These are phyloP conservation scores for Coemansia sp. DNA, from an alignment of 192 early-diverging fungal genomes.

Conservation along the genomic window DNA sequence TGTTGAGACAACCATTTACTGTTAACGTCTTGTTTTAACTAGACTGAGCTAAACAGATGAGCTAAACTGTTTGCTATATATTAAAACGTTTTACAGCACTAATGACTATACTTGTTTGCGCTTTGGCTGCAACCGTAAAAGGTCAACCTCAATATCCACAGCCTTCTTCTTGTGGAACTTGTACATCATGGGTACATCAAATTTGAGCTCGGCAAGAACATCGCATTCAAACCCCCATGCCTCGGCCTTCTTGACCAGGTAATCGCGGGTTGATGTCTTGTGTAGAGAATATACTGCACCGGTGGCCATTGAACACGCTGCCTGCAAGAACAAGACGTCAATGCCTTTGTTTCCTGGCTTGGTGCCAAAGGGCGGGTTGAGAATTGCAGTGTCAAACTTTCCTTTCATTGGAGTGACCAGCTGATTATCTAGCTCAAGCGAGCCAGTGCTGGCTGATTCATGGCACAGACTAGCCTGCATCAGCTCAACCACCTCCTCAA, in stretches of 20 bases:
- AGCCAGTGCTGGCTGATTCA: not conserved
- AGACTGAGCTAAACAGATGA: no score
- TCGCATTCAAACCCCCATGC: constrained; percentile 72
- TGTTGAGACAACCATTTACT: no score
- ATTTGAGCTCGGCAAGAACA: constrained; percentile 74
- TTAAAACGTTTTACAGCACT: not conserved
- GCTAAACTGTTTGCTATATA: not conserved
- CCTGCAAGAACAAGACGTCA: constrained; percentile 71
- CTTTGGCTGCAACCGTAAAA: constrained; percentile 57
- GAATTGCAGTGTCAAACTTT: constrained; percentile 72
- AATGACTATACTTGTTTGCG: not conserved
- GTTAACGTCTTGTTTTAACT: no score
- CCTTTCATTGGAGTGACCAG: constrained; percentile 49
- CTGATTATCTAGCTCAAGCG: constrained; percentile 21
- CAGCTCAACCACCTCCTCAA: constrained; percentile 66
- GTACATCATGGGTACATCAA: constrained; percentile 78
- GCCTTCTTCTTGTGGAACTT: constrained; percentile 75
- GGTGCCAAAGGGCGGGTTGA: constrained; percentile 84
- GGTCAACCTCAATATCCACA: constrained; percentile 71
- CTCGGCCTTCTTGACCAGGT: constrained; percentile 67
- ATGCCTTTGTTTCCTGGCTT: constrained; percentile 71
- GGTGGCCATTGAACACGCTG: constrained; percentile 60
- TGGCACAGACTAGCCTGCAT: constrained; percentile 56
- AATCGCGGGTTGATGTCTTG: constrained; percentile 74
- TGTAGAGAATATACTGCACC: constrained; percentile 75